Evolutionary conservation across 2,329 filamentous ascomycete genomes (phyloP).

Genomic region (Penicillium sp.): DNA sequence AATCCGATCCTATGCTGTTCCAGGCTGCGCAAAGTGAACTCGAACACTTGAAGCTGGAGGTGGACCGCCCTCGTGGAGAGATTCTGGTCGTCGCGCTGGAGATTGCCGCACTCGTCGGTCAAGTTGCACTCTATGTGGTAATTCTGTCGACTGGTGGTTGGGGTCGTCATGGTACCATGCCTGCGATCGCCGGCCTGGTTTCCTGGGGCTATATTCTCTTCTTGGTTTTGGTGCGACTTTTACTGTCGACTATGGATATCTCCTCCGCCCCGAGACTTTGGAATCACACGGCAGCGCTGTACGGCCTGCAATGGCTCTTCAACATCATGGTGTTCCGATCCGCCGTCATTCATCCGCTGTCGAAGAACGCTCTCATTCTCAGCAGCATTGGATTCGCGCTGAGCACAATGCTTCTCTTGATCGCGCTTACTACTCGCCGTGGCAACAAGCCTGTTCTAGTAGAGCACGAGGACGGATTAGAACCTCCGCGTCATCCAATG

Average conservation of each 20-base stretch:
- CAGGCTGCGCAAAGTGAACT: conserved; percentile 52
- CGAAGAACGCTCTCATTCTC: conserved; percentile 62
- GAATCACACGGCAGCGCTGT: conserved; percentile 89
- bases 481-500: conserved; percentile 81
- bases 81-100: conserved; percentile 70
- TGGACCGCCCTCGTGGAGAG: conserved; percentile 75
- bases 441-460: conserved; percentile 87
- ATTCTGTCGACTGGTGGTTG: conserved; percentile 63
- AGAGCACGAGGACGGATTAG: conserved; percentile 84
- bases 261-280: conserved; percentile 74
- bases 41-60: conserved; percentile 55
- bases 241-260: conserved; percentile 60
- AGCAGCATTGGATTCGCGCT: conserved; percentile 73
- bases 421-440: conserved; percentile 80
- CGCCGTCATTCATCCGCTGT: conserved; percentile 73
- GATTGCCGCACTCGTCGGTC: conserved; percentile 69
- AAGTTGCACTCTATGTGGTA: conserved; percentile 68
- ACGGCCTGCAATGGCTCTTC: conserved; percentile 79
- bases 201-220: conserved; percentile 80
- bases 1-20: conserved; percentile 52
- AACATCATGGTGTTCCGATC: conserved; percentile 78
- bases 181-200: conserved; percentile 66
- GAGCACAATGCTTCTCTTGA: conserved; percentile 69
- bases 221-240: conserved; percentile 70
- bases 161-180: conserved; percentile 57